Base-by-base conservation (phyloP, 2,329 filamentous ascomycete species). In the Xylaria arbuscula region DNA sequence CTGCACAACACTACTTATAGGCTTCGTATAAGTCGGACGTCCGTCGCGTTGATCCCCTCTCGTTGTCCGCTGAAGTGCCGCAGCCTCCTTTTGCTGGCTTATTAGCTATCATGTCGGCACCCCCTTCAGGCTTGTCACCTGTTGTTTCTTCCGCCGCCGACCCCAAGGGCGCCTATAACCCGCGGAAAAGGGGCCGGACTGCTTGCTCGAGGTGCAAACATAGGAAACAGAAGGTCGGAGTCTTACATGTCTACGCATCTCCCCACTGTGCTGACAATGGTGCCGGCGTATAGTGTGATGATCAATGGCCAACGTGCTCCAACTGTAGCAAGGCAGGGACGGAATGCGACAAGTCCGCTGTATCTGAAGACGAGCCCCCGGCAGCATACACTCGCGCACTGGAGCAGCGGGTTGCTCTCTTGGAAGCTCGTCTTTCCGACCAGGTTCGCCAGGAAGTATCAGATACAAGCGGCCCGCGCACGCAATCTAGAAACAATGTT, bases 181-280 rank as follows among this genome's bases (percentile, higher is more conserved):
- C 80, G n/a, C 78, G 81, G 24, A 83, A 83, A 72, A 79, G 82
- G 61, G 81, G 80, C 19, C 77, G 82, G 40, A 83, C 82, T 1
- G 81, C 82, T 9, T 83, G 82, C 64, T 82, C 81, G 48, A 79
- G 82, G 68, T 83, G 82, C 75, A 83, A 83, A 72, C 80, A 75
- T 22, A 77, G 82, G 60, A 83, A 83, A 68, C 82, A 83, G 70
- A 83, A 79, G 74, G 82, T 82, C 42, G 71, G 76, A 66, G 36
- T 8, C 24, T 45, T 22, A 34, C 10, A 45, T 53, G 8, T 17
- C 45, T 51, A n/a, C 15, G 36, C 8, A 19, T n/a, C 13, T 11
- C 15, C 32, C 1, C 32, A 10, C 34, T 50, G 28, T 24, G 38
- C 62, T 68, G 47, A 69, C 50, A 28, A 58, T 58, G 28, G 24